A percentile compares a stretch with the other conserved stretches of the same genome.
These are phyloP conservation scores for Protostelium mycophagum DNA, from an alignment of 78 protist species.

Conservation along the genomic window DNA sequence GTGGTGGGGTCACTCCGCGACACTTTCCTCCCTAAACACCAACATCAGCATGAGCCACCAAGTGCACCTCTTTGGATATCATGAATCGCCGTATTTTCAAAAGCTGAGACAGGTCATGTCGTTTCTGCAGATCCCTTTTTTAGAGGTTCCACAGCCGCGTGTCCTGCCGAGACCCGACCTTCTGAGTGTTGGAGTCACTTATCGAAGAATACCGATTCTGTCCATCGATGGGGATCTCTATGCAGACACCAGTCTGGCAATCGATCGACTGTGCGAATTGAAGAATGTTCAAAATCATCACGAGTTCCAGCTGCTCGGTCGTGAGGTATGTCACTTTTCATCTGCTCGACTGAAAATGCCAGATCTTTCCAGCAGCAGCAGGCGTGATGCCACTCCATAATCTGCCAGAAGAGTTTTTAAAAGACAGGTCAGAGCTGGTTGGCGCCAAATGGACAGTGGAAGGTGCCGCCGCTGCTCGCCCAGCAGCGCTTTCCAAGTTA, in stretches of 20 bases:
- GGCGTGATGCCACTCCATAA: neutral
- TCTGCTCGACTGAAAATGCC: neutral
- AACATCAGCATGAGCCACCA: neutral
- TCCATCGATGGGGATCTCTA: neutral
- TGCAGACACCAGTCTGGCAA: neutral
- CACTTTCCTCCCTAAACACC: no score
- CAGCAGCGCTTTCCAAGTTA: neutral
- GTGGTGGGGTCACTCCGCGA: no score
- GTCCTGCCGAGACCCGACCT: neutral
- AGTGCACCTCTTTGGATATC: no score
- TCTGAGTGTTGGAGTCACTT: neutral
- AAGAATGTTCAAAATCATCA: neutral
- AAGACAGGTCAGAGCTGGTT: neutral
- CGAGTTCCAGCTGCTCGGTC: neutral
- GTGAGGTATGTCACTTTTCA: neutral
- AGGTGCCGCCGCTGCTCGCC: neutral
- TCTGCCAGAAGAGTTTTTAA: neutral
- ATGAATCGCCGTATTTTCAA: neutral
- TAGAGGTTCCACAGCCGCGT: neutral
- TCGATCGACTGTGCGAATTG: neutral
- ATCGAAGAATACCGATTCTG: neutral
- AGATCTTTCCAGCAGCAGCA: neutral
- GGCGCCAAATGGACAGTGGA: neutral
- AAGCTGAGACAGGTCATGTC: neutral
- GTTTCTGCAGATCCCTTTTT: neutral